phyloP scores from a whole-genome alignment of 371 early-diverging fungal genomes.

The Mucor indicus region DNA sequence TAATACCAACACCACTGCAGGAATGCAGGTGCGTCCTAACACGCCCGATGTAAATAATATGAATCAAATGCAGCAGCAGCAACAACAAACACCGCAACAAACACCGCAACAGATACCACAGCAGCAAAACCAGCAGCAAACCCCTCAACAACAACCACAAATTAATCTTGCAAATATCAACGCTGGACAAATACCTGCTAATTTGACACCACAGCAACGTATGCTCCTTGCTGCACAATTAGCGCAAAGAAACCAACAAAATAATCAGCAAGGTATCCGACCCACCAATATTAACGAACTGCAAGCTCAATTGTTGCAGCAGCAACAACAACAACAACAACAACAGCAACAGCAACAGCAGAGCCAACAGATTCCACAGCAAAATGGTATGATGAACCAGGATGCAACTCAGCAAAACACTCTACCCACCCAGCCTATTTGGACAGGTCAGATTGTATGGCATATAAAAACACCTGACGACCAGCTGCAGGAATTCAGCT shows the following conservation, averaged over 20 bases:
- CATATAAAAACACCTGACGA: constrained; percentile 42
- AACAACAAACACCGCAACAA: constrained; percentile 6
- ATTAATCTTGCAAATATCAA: constrained; percentile 8
- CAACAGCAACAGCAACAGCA: constrained; percentile 22
- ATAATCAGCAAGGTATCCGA: constrained; percentile 7
- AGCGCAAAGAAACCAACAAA: constrained; percentile 18
- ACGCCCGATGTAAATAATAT: constrained; percentile 1
- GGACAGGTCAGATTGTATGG: constrained; percentile 62
- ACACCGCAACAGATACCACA: background rate
- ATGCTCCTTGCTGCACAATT: constrained; percentile 23
- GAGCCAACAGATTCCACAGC: constrained; percentile 26
- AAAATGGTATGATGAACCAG: no score
- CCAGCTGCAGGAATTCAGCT: constrained; percentile 40
- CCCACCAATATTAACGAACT: constrained; percentile 14
- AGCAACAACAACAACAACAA: constrained; percentile 16
- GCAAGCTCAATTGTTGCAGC: constrained; percentile 16
- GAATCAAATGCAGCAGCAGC: constrained; percentile 7
- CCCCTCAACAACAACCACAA: constrained; percentile 7
- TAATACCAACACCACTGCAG: no score
- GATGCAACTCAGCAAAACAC: background rate
- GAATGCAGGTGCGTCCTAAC: no score
- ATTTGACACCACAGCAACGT: constrained; percentile 22
- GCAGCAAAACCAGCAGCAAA: background rate
- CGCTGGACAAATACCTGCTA: constrained; percentile 18
- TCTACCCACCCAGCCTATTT: constrained; percentile 40